These are phyloP conservation scores for Sugiyamaella sp. DNA, from an alignment of 1,139 yeast genomes.

Conservation along the genomic window DNA sequence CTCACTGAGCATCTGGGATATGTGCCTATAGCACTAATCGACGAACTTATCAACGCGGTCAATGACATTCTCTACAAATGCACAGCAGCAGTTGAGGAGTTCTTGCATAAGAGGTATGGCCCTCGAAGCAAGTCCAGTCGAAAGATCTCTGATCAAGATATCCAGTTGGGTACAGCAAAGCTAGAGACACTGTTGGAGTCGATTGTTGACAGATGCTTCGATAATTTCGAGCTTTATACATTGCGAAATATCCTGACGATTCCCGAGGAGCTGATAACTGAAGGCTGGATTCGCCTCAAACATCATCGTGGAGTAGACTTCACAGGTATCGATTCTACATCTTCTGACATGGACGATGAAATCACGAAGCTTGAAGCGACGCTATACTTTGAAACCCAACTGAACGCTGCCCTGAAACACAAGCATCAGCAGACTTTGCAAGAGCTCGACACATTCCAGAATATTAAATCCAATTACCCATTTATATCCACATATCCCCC, in stretches of 20 bases:
- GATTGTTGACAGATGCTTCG: constrained; percentile 82
- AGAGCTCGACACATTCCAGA: constrained; percentile 44
- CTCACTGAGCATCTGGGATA: constrained; percentile 86
- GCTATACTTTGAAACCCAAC: constrained; percentile 50
- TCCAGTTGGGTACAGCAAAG: constrained; percentile 75
- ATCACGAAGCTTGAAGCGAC: constrained; percentile 48
- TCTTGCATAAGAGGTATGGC: constrained; percentile 44
- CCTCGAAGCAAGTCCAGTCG: constrained; percentile 33
- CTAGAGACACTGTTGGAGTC: constrained; percentile 77
- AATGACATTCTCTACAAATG: constrained; percentile 84
- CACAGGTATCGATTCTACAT: constrained; percentile 24
- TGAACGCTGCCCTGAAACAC: constrained; percentile 49
- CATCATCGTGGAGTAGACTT: constrained; percentile 66
- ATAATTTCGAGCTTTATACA: constrained; percentile 81
- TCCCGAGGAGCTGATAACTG: constrained; percentile 67
- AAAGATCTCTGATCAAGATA: constrained; percentile 47
- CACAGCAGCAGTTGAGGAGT: constrained; percentile 75
- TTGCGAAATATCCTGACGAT: constrained; percentile 73
- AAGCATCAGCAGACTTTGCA: constrained; percentile 48
- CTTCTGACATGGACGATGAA: constrained; percentile 43
- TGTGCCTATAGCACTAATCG: constrained; percentile 84
- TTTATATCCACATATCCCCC: constrained; percentile 50
- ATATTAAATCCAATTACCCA: constrained; percentile 43
- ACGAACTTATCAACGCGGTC: constrained; percentile 87
- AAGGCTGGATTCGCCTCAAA: constrained; percentile 66